Base-by-base conservation (phyloP, 176 grass and related monocot species). In the Pontederia paniculata region DNA sequence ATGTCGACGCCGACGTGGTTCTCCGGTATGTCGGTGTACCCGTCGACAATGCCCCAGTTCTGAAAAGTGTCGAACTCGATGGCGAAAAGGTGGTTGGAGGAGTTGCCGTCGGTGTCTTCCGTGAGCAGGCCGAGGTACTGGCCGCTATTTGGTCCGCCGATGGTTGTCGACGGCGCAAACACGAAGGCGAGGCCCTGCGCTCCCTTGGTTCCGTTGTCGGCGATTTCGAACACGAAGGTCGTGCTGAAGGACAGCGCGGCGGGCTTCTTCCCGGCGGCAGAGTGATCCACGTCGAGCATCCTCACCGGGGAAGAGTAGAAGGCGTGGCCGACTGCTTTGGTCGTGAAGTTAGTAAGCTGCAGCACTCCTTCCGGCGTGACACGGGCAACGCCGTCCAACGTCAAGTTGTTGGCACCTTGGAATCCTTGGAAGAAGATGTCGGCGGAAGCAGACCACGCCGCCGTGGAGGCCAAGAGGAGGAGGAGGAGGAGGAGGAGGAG, bases 31-130 rank as follows among this genome's bases (percentile, higher is more conserved):
- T 93, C 88, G 69, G 54, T 21, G 66, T 86, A 93, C 66, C 86
- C 88, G 28, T 37, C 7, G 5, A 5, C 28, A 0, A 84, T 80
- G 70, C 28, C 28, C 28, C 7, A 6, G 28, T 93, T 81, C 57
- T 80, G 88, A 58, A 93, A 81, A 17, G 88, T 93, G 82, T 93
- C 88, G 69, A 93, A 86, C 79, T 93, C 88, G 4, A 93, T 75
- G 22, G 79, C 76, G 67, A 93, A 86, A 52, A 93, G 66, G 70
- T 86, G 88, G 72, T 86, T 83, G 73, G 60, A 80, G 57, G 46
- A 73, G 66, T 86, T 93, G 69, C 88, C 88, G 28, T 79, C 52
- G 70, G 42, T 75, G 71, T 60, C 74, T 43, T 78, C 49, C 68
- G 62, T 63, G 78, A 86, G 82, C 50, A 93, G 48, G 3, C 88